phyloP scores from a whole-genome alignment of 352 stramenopile species.

The Globisporangium abappressorium region DNA sequence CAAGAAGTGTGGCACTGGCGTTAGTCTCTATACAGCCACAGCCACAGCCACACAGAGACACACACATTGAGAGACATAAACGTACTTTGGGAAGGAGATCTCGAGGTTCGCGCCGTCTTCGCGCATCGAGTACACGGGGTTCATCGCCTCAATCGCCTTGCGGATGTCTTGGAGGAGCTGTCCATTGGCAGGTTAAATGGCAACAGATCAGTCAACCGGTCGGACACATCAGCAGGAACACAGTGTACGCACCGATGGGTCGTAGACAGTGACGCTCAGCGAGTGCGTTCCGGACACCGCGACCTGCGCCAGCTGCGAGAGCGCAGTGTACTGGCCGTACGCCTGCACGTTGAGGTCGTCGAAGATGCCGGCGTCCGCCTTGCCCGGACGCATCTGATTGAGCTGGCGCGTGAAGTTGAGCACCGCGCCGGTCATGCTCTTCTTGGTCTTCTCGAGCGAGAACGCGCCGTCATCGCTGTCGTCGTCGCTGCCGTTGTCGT shows the following conservation, averaged over 20 bases:
- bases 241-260: constrained; percentile 54
- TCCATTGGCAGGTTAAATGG: not conserved
- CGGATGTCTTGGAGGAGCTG: constrained; percentile 71
- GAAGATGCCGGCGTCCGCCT: constrained; percentile 79
- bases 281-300: constrained; percentile 58
- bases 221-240: not conserved
- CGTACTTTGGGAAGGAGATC: constrained; percentile 81
- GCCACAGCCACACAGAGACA: not conserved
- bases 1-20: not conserved
- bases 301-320: constrained; percentile 78
- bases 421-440: constrained; percentile 80
- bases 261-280: constrained; percentile 75
- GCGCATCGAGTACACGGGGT: constrained; percentile 71
- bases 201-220: not conserved
- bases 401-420: constrained; percentile 74
- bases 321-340: constrained; percentile 74
- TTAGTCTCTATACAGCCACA: not conserved
- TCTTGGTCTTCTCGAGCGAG: constrained; percentile 57
- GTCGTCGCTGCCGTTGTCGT: constrained; percentile 1
- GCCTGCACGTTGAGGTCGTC: constrained; percentile 77
- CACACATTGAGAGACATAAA: not conserved
- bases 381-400: constrained; percentile 74
- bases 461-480: constrained; percentile 18
- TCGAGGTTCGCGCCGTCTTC: constrained; percentile 65
- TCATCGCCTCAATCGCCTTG: constrained; percentile 71